Percentiles rank a stretch among this genome's conserved stretches.
Evolutionary conservation across 768 basidiomycete species (phyloP).

Genomic region (Cubamyces sp.): DNA sequence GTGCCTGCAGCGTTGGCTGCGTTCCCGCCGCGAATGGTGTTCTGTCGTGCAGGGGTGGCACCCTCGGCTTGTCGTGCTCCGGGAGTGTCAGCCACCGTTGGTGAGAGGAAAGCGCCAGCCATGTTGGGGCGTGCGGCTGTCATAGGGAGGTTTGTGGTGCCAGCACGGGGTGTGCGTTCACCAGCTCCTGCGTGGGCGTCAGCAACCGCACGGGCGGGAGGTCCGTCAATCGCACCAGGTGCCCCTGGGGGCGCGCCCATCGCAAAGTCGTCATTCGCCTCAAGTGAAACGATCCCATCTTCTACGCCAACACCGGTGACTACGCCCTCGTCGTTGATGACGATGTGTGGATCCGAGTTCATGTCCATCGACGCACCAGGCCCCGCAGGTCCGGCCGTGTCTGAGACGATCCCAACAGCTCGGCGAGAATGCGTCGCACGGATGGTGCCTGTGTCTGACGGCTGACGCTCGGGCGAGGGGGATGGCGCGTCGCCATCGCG

Average conservation of each 20-base stretch:
- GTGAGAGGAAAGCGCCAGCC: slow-evolving; percentile 9
- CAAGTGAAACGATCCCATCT: slow-evolving; percentile 75
- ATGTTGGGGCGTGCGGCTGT: slow-evolving; percentile 17
- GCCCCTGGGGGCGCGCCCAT: slow-evolving; percentile 92
- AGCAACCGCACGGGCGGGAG: slow-evolving; percentile 32
- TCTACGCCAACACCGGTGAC: slow-evolving; percentile 61
- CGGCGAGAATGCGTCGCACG: slow-evolving; percentile 42
- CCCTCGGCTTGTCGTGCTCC: slow-evolving; percentile 2
- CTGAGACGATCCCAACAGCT: slow-evolving; percentile 53
- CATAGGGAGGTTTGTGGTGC: slow-evolving; percentile 53
- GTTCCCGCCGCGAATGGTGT: slow-evolving; percentile 23
- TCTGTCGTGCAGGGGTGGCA: slow-evolving; percentile 10
- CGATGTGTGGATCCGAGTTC: slow-evolving; percentile 53
- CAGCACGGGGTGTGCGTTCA: slow-evolving; percentile 60
- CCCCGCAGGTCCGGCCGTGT: slow-evolving; percentile 34
- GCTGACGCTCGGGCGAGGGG: slow-evolving; percentile 36
- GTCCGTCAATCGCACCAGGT: slow-evolving; percentile 71
- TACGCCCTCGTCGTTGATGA: slow-evolving; percentile 52
- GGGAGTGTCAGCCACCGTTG: slow-evolving; percentile 7
- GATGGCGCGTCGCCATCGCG: slow-evolving; percentile 37
- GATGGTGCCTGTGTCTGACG: slow-evolving; percentile 29
- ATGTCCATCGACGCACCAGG: slow-evolving; percentile 43
- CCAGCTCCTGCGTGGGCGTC: slow-evolving; percentile 29
- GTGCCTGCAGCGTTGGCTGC: slow-evolving; percentile 18
- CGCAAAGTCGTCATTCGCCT: slow-evolving; percentile 85